A percentile compares a stretch with the other conserved stretches of the same genome.
Conservation (phyloP, 305 asterid genomes). For the Salvia sclarea region DNA sequence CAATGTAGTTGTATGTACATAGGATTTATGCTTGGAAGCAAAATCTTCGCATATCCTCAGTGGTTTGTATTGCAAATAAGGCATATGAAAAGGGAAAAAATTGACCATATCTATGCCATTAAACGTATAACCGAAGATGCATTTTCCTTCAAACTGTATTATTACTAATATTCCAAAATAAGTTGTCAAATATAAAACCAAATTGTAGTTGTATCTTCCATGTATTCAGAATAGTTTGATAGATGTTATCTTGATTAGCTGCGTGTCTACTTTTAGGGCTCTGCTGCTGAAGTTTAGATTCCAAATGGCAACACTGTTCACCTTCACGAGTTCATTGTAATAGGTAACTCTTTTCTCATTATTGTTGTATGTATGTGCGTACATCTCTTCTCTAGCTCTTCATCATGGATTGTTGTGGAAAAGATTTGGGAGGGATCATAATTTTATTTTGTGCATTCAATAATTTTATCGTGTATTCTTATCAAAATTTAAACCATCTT, state of each 20-base stretch:
- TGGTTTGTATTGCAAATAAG: neutral
- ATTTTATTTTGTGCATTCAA: too few species aligned
- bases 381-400: too few species aligned
- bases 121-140: neutral
- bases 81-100: neutral
- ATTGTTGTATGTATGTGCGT: neutral
- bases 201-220: too few species aligned
- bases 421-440: too few species aligned
- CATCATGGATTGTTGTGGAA: too few species aligned
- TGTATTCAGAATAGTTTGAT: neutral
- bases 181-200: neutral
- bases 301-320: conserved; percentile 8
- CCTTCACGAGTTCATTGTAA: conserved; percentile 7
- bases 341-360: conserved; percentile 7
- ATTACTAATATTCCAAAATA: neutral
- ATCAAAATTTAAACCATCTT: too few species aligned
- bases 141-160: neutral
- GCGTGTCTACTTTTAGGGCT: conserved; percentile 29
- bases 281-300: conserved; percentile 28
- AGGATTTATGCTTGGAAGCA: conserved; percentile 22
- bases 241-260: conserved; percentile 8
- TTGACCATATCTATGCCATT: neutral
- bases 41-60: neutral
- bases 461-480: too few species aligned
- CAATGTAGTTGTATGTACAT: neutral